Base-by-base conservation (phyloP, 331 rosid species). In the Pyracantha coccinea region DNA sequence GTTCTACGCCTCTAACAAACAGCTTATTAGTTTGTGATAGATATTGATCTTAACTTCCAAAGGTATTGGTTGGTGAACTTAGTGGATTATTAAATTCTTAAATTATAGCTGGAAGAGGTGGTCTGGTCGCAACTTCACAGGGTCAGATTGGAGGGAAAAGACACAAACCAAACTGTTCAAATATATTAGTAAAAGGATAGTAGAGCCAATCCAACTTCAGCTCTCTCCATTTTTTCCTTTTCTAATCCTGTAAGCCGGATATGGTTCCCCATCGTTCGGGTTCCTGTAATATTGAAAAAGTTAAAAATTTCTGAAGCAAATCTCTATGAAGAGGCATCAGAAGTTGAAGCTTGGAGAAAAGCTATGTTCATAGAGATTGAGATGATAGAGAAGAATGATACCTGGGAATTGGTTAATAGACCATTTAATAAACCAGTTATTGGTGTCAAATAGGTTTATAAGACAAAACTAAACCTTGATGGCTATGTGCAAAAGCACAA, bases 71-170 rank as follows among this genome's bases (percentile, higher is more conserved):
- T 61, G 31, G 33, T 50, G 20, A 20, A 50, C 6, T 50, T 17
- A 6, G 2, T 50, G 55, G 55, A 59, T 9, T 38, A 38, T 0
- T 58, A 31, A 12, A 50, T 6, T 50, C 55, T 50, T 27, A 27
- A 27, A 27, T 27, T 29, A 61, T 41, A 73, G 77, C 61, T 73
- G 69, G 77, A 64, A 38, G 76, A 61, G 58, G 60, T 44, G 54
- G 59, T 61, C 77, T 53, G 45, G 77, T 27, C 61, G 69, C 77
- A 73, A 44, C 77, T 60, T 73, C 77, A 19, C 77, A 61, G 69
- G 69, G 45, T 29, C 61, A 73, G 8, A 1, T 27, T 20, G 47
- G 60, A 29, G 50, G 55, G 25, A 21, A 35, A 44, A 33, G 50
- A 33, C 66, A 8, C 6, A 57, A 20, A 7, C 21, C 13, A 6